A percentile compares a stretch with the other conserved stretches of the same genome.
Evolutionary conservation across 208 protist species (phyloP).

Genomic region (Giardia duodenalis): DNA sequence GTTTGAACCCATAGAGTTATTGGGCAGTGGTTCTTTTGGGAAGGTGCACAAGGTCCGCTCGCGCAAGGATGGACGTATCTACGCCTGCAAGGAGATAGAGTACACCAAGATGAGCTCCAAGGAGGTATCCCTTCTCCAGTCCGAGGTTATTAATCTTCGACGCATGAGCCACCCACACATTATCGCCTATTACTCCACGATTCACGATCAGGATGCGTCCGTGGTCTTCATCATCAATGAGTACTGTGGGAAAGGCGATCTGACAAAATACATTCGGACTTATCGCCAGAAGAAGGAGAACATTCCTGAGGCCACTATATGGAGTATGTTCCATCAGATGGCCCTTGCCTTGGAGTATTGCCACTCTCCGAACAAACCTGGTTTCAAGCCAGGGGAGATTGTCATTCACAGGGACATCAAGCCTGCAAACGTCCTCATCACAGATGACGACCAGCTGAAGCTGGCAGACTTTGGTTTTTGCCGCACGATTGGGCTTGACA

Average conservation of each 20-base stretch:
- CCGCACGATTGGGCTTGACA: conserved; percentile 32
- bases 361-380: conserved; percentile 24
- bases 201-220: conserved; percentile 31
- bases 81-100: conserved; percentile 41
- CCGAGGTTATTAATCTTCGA: conserved; percentile 51
- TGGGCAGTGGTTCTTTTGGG: conserved; percentile 29
- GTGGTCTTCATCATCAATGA: conserved; percentile 46
- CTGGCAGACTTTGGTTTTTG: conserved; percentile 53
- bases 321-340: conserved; percentile 36
- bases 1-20: not conserved
- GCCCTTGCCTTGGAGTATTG: conserved; percentile 35
- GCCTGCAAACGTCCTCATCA: conserved; percentile 51
- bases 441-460: conserved; percentile 38
- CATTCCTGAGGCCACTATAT: conserved; percentile 29
- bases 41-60: conserved; percentile 20
- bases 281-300: conserved; percentile 39
- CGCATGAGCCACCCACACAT: conserved; percentile 10
- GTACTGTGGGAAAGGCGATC: conserved; percentile 40
- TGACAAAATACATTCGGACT: conserved; percentile 42
- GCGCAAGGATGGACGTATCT: conserved; percentile 34
- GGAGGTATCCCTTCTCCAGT: conserved; percentile 62
- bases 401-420: conserved; percentile 52
- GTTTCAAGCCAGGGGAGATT: not conserved
- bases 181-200: conserved; percentile 28
- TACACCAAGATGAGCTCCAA: conserved; percentile 64